Base-by-base conservation (phyloP, 345 rosid genomes). In the Gossypium turneri region DNA sequence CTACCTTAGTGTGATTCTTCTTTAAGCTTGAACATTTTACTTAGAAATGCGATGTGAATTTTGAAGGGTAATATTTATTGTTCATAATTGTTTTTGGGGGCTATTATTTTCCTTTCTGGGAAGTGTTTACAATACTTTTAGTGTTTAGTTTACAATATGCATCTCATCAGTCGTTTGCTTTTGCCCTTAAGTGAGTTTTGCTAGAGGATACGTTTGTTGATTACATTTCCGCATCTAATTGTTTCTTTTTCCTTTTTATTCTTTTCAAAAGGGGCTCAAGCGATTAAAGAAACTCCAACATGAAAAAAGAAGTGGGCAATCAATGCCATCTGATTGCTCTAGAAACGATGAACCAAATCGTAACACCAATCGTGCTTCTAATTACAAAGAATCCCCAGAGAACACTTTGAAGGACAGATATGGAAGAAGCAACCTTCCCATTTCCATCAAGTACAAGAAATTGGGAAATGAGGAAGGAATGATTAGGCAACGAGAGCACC, bases 281-380 rank as follows among this genome's bases (percentile, higher is more conserved):
- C 84, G 92, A 81, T 66, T 90, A 79, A 88, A 86, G 88, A 90
- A 85, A 81, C 81, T 81, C 55, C 89, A 84, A 41, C 29, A 63
- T 55, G 85, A 80, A 60, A 82, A 75, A 77, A 81, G 82, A 79
- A 72, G 75, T 66, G 85, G 82, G 59, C 88, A 75, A 73, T 53
- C 60, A 24, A 44, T 72, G 66, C 62, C 77, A 60, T 71, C 80
- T 25, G 86, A 77, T 66, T 77, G 20, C 73, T 44, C 52, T 64
- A 51, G 84, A 74, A 57, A 69, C 68, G 87, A 72, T 11, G 85
- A 81, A 79, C 56, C 78, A 38, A 83, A 52, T 55, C 45, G 41
- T 47, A 73, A 17, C 52, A 19, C 4, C 22, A 52, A 72, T 53
- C 64, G 77, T 5, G 4, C 38, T 43, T 67, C 71, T 63, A 44